A percentile compares a stretch with the other conserved stretches of the same genome.
phyloP scores from a whole-genome alignment of 73 alveolate genomes.

The Paramecium tetraurelia region DNA sequence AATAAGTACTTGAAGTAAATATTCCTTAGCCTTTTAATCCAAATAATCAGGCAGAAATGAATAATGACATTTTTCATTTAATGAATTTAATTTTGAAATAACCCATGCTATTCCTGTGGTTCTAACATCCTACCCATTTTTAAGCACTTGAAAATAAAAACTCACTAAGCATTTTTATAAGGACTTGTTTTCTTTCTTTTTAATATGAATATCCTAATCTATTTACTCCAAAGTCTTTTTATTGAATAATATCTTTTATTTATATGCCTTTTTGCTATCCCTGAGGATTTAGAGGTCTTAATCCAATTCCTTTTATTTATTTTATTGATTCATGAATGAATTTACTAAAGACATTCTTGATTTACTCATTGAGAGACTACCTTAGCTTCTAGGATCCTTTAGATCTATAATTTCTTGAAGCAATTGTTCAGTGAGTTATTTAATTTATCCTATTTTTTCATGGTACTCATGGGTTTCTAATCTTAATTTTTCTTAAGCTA shows the following conservation, averaged over 20 bases:
- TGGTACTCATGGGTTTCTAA: slow-evolving; percentile 17
- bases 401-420: neutral
- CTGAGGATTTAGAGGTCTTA: neutral
- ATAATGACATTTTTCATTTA: neutral
- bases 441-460: slow-evolving; percentile 2
- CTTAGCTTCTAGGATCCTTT: neutral
- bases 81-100: neutral
- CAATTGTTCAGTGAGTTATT: neutral
- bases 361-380: neutral
- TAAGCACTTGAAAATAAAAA: neutral
- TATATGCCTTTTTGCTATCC: slow-evolving; percentile 31
- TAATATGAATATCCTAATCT: neutral
- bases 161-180: neutral
- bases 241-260: neutral
- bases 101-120: slow-evolving; percentile 36
- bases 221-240: neutral
- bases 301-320: neutral
- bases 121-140: slow-evolving; percentile 12
- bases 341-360: neutral
- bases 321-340: neutral
- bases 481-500: neutral
- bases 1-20: neutral
- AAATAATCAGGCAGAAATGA: neutral
- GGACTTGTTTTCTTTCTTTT: neutral
- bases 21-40: slow-evolving; percentile 42